Base-by-base conservation (phyloP, 2,329 filamentous ascomycete genomes). In the Remersonia thermophila region DNA sequence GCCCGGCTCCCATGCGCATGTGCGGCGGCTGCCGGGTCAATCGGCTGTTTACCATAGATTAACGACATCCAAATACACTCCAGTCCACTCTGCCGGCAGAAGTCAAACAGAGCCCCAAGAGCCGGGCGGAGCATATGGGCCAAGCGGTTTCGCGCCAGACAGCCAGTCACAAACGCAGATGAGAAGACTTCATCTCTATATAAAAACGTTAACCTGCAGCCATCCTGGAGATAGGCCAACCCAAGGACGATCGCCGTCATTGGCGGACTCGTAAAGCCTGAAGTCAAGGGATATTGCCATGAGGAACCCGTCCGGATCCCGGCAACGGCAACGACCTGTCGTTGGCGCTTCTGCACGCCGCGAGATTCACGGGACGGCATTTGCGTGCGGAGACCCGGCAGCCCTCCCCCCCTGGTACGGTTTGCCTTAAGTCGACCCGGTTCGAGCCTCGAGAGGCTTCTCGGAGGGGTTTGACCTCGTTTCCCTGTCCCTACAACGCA, bases 251-350 rank as follows among this genome's bases (percentile, higher is more conserved):
- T n/a, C n/a, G n/a, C n/a, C 15, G 3, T 23, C 7, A 35, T 38
- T 38, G 32, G 37, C 17, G 16, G 30, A 35, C 7, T 9, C 6
- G 3, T 32, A 10, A 6, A 9, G 12, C 11, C 28, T 43, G 41
- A 52, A 45, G 55, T 55, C 52, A 55, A 35, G 47, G 45, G 46
- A 48, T 42, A 50, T 51, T 43, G 20, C 5, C 20, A 6, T 23
- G n/a, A n/a, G n/a, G n/a, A 46, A 47, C 37, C 27, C 35, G 39
- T 39, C 25, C 27, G 31, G 32, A 14, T 33, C 32, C 51, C 48
- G 35, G 53, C 47, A 53, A 49, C 50, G 35, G 41, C 44, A 51
- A 41, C 33, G 41, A 27, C 32, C 37, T 40, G 43, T 41, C 43
- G 51, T 27, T 30, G 14, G 11, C 31, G 33, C 40, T 27, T 14